A percentile compares a stretch with the other conserved stretches of the same genome.
Evolutionary conservation across 352 stramenopile genomes (phyloP).

Genomic region (Globisporangium yorkense): DNA sequence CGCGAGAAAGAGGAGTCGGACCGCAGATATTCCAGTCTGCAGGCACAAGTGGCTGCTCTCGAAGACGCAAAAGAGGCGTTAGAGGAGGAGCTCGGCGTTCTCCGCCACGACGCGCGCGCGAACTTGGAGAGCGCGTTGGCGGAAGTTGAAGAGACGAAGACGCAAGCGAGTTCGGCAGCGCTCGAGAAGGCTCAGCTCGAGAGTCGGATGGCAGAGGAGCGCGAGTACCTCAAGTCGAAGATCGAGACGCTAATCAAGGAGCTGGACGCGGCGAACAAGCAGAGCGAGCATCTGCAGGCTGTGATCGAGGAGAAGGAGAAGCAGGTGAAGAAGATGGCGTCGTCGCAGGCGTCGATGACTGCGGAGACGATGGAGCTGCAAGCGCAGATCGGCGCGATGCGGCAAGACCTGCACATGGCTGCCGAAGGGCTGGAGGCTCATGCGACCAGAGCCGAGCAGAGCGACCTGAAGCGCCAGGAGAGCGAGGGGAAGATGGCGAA

Average conservation of each 20-base stretch:
- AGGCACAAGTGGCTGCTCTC: constrained; percentile 32
- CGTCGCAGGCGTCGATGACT: constrained; percentile 55
- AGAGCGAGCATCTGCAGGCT: constrained; percentile 29
- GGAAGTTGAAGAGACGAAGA: constrained; percentile 11
- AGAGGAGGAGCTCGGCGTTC: constrained; percentile 29
- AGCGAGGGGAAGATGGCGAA: constrained; percentile 46
- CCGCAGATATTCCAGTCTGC: constrained; percentile 17
- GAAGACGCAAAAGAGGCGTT: constrained; percentile 21
- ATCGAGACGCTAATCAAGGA: constrained; percentile 61
- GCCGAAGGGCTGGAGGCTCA: constrained; percentile 63
- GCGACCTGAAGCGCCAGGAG: constrained; percentile 40
- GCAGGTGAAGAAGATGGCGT: constrained; percentile 58
- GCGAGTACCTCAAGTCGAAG: constrained; percentile 63
- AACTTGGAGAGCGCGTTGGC: constrained; percentile 32
- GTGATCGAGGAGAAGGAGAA: constrained; percentile 61
- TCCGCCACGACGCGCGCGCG: constrained; percentile 30
- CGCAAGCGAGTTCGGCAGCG: constrained; percentile 7
- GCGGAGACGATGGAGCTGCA: constrained; percentile 56
- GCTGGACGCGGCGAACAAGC: constrained; percentile 35
- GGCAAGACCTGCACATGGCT: constrained; percentile 62
- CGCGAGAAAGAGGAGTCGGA: constrained; percentile 1
- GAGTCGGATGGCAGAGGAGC: constrained; percentile 42
- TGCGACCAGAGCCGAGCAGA: constrained; percentile 46
- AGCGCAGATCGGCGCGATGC: constrained; percentile 48
- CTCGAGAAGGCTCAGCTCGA: constrained; percentile 19